Base-by-base conservation (phyloP, 306 rosid genomes). In the Carpinus fangiana region DNA sequence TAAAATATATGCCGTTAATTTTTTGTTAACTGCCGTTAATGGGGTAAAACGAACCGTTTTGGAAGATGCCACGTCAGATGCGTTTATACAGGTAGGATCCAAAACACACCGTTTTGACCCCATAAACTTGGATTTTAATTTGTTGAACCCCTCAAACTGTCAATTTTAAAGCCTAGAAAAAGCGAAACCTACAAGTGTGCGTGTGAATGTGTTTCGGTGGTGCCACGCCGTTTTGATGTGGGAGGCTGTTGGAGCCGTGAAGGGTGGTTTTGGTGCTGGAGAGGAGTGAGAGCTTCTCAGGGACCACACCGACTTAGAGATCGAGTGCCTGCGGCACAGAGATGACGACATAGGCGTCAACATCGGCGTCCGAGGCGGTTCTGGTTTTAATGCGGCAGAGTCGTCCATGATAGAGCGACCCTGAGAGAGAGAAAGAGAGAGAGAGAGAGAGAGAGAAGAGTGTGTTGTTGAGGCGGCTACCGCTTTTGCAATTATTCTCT, bases 261-360 rank as follows among this genome's bases (percentile, higher is more conserved):
- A 79, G 78, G 23, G 79, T 76, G 23, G 79, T 76, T 34, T 80
- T 82, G 83, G 54, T 36, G 56, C 54, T 4, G 71, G 76, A 7
- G 48, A 75, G 73, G 69, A 67, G 72, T 70, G 57, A 28, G 45
- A 79, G 80, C 17, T 77, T 80, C 16, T 28, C 26, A 21, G 90
- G 84, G 54, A 87, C 36, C 28, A 74, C 14, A 76, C 78, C 4
- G 94, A 73, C 13, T 85, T 28, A 55, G 90, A 53, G 71, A 91
- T 81, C 60, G 97, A 89, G 84, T 89, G 81, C 4, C 86, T 84
- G 18, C 96, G 94, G 77, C 88, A 87, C 68, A 73, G 82, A 75
- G 74, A 34, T 8, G 85, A 17, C 3, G 82, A 50, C 38, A 72
- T 8, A 0, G 85, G 13, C 2, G 83, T n/a, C n/a, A n/a, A n/a